Evolutionary conservation across 164 flowering plant genomes (phyloP).

Genomic region (Stephania yunnanensis): DNA sequence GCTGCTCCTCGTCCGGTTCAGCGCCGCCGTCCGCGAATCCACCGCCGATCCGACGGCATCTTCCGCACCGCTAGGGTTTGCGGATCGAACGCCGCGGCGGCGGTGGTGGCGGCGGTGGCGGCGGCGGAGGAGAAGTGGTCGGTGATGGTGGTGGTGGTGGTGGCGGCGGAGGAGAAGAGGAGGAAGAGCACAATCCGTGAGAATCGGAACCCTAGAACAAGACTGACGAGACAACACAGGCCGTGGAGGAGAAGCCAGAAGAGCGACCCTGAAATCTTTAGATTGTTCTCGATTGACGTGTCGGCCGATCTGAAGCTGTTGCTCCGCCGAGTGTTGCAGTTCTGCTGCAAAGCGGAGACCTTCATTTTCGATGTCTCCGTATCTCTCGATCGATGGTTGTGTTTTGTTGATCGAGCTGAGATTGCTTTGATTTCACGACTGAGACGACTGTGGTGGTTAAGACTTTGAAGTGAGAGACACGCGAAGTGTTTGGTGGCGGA

Average conservation of each 20-base stretch:
- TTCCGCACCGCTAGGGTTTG: conserved; percentile 14
- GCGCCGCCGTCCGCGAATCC: conserved; percentile 7
- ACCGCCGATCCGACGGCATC: background rate
- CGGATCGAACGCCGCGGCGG: background rate
- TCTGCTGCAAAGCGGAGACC: conserved; percentile 57
- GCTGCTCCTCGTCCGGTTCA: conserved; percentile 26
- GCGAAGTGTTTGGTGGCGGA: background rate
- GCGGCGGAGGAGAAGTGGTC: conserved; percentile 25
- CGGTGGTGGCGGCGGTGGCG: background rate
- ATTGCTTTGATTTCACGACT: conserved; percentile 7
- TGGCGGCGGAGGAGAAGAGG: conserved; percentile 44
- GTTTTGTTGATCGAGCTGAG: background rate
- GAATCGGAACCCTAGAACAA: conserved; percentile 81
- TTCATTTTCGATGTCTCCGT: conserved; percentile 32
- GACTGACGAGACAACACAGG: conserved; percentile 75
- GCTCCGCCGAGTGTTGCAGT: conserved; percentile 45
- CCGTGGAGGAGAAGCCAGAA: conserved; percentile 74
- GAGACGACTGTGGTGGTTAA: background rate
- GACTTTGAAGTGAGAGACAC: background rate
- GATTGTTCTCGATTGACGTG: conserved; percentile 35
- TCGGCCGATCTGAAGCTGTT: conserved; percentile 60
- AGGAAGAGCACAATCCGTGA: conserved; percentile 71
- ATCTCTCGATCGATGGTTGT: background rate
- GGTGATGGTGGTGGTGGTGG: conserved; percentile 18
- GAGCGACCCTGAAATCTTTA: conserved; percentile 54